Percentiles rank a stretch among this genome's conserved stretches.
Conservation (phyloP, 306 rosid genomes). For the Sophora flavescens region DNA sequence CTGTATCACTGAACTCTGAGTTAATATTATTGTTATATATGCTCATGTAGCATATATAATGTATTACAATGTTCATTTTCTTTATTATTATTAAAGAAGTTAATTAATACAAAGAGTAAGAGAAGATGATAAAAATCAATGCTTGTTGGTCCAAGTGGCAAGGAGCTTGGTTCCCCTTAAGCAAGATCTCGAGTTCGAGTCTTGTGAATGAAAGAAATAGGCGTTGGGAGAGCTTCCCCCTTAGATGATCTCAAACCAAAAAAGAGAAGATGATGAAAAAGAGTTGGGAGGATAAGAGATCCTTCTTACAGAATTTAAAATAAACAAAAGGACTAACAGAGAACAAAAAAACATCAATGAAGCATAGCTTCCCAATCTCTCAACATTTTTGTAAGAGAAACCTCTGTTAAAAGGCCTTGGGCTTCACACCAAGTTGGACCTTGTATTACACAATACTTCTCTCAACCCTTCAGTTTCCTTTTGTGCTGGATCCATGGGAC, state of each 20-base stretch:
- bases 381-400: neutral
- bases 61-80: neutral
- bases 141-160: no score
- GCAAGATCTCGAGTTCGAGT: no score
- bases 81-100: no score
- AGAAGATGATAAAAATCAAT: neutral
- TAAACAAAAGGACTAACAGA: neutral
- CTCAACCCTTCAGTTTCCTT: slow-evolving; percentile 31
- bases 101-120: no score
- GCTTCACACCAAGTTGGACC: neutral
- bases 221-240: no score
- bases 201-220: no score
- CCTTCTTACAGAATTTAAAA: neutral
- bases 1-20: slow-evolving; percentile 20
- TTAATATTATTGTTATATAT: neutral
- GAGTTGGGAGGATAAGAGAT: neutral
- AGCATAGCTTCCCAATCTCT: neutral
- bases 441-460: slow-evolving; percentile 19
- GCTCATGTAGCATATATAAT: neutral
- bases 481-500: slow-evolving; percentile 32
- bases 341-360: neutral
- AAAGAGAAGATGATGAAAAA: neutral
- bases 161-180: no score
- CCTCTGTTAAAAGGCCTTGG: neutral
- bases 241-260: no score